Conservation (phyloP, 2,329 filamentous ascomycete genomes). For the Botryosphaeria agaves region DNA sequence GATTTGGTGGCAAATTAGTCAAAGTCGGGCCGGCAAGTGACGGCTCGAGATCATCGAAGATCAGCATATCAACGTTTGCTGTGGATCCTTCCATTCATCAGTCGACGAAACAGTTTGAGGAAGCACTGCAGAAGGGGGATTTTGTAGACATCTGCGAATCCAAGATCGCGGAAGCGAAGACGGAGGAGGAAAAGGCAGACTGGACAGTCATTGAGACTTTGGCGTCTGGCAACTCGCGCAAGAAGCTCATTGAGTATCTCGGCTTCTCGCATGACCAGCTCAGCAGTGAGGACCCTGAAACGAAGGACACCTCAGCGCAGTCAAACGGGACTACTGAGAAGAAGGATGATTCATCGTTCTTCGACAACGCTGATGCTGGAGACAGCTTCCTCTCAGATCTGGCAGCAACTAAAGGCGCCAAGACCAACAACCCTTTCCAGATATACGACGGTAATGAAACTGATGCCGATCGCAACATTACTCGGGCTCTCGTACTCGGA, state of each 20-base stretch:
- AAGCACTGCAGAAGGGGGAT: constrained; percentile 61
- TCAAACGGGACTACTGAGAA: constrained; percentile 16
- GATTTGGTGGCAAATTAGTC: constrained; percentile 86
- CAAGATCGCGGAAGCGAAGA: constrained; percentile 56
- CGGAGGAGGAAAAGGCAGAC: constrained; percentile 85
- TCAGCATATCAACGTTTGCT: constrained; percentile 75
- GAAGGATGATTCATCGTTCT: constrained; percentile 52
- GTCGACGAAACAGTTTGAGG: constrained; percentile 74
- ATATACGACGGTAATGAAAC: constrained; percentile 75
- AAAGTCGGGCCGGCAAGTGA: constrained; percentile 53
- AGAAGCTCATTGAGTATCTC: constrained; percentile 72
- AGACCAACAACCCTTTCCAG: constrained; percentile 87
- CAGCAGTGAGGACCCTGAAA: constrained; percentile 5
- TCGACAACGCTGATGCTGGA: constrained; percentile 48
- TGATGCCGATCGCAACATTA: constrained; percentile 70
- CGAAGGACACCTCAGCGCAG: constrained; percentile 36
- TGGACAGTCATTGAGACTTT: constrained; percentile 91
- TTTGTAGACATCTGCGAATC: constrained; percentile 63
- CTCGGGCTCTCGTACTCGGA: constrained; percentile 72
- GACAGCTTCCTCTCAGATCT: constrained; percentile 80
- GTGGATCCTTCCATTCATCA: constrained; percentile 73
- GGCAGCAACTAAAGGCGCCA: constrained; percentile 74
- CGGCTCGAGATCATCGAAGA: constrained; percentile 46
- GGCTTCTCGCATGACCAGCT: constrained; percentile 50
- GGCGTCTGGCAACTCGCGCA: constrained; percentile 68